These are phyloP conservation scores for Sapria himalayana DNA, from an alignment of 345 rosid species.

Conservation along the genomic window DNA sequence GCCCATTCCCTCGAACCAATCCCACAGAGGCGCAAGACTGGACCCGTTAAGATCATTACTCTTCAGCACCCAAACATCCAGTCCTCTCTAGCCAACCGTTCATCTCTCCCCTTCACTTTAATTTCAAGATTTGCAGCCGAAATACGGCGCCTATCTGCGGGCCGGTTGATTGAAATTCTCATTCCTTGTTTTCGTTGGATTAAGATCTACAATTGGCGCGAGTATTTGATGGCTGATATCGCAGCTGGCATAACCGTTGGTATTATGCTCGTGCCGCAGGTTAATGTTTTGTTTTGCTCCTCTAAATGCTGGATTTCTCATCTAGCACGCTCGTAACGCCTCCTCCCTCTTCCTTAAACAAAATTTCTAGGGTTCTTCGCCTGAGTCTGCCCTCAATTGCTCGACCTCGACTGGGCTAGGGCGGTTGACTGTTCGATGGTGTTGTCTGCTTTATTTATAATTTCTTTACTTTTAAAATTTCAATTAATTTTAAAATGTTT, in stretches of 20 bases:
- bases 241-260: conserved; percentile 91
- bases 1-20: conserved; percentile 8
- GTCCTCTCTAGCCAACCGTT: conserved; percentile 15
- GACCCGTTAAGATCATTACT: conserved; percentile 58
- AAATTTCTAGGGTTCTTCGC: neutral
- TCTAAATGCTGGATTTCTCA: no score
- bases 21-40: conserved; percentile 24
- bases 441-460: no score
- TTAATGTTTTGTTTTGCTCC: conserved; percentile 11
- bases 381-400: no score
- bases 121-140: conserved; percentile 23
- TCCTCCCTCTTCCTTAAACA: neutral
- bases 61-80: conserved; percentile 46
- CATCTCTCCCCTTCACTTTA: conserved; percentile 11
- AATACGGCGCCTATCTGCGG: conserved; percentile 28
- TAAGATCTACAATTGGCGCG: conserved; percentile 53
- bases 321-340: neutral
- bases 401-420: no score
- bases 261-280: conserved; percentile 99
- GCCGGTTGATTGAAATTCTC: conserved; percentile 36
- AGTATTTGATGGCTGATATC: conserved; percentile 67
- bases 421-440: no score
- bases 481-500: no score
- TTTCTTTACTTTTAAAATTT: no score
- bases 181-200: conserved; percentile 89